A percentile compares a stretch with the other conserved stretches of the same genome.
phyloP scores from a whole-genome alignment of 371 early-diverging fungal species.

The Quaeritorhiza haematococci region DNA sequence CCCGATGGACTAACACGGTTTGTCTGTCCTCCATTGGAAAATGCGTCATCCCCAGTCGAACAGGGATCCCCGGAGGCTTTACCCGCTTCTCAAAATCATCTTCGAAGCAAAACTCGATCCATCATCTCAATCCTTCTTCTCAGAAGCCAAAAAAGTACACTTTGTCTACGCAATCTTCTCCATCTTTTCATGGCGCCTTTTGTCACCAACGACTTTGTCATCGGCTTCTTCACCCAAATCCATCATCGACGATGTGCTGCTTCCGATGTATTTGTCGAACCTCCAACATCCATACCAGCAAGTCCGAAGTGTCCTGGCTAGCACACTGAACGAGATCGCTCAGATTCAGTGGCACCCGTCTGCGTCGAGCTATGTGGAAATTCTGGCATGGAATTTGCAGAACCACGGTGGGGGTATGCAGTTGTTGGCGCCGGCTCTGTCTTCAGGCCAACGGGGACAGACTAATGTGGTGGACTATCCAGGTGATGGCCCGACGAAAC shows the following conservation, averaged over 20 bases:
- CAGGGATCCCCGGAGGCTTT: constrained; percentile 79
- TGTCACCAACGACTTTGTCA: constrained; percentile 30
- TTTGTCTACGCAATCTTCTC: constrained; percentile 54
- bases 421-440: no score
- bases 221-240: not conserved
- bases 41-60: constrained; percentile 24
- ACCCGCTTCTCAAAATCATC: constrained; percentile 64
- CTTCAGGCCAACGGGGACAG: no score
- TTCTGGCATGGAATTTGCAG: constrained; percentile 28
- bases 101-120: constrained; percentile 65
- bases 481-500: no score
- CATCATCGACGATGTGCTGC: constrained; percentile 19
- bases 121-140: constrained; percentile 72
- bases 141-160: constrained; percentile 72
- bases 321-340: constrained; percentile 61
- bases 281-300: constrained; percentile 82
- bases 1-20: no score
- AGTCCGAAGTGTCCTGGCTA: no score
- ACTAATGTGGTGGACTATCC: no score
- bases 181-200: constrained; percentile 65
- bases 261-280: constrained; percentile 49
- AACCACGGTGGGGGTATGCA: no score
- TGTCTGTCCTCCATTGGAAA: not conserved
- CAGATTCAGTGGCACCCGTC: constrained; percentile 65
- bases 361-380: constrained; percentile 34